These are phyloP conservation scores for Vigna reflexopilosa DNA, from an alignment of 306 rosid species.

Conservation along the genomic window DNA sequence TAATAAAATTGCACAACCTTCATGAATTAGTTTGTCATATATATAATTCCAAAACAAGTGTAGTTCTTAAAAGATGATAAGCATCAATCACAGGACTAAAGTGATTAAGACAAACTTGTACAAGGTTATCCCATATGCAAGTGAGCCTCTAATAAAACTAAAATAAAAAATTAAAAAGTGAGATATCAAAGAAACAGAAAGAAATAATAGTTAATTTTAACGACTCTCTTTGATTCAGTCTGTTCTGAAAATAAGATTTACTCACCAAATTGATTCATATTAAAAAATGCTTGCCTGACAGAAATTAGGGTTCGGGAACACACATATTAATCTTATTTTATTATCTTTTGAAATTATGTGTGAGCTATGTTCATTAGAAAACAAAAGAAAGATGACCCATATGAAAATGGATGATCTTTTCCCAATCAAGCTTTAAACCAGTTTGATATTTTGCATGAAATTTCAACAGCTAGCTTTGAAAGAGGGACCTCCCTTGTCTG, in stretches of 20 bases:
- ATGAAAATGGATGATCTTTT: slow-evolving; percentile 39
- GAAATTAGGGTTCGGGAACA: too few relatives aligned
- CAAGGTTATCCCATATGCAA: slow-evolving; percentile 45
- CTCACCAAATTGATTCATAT: too few relatives aligned
- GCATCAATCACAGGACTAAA: slow-evolving; percentile 1
- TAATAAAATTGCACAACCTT: slow-evolving; percentile 1
- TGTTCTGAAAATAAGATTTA: too few relatives aligned
- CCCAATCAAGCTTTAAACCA: slow-evolving; percentile 55
- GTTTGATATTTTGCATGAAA: slow-evolving; percentile 45
- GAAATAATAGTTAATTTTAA: too few relatives aligned
- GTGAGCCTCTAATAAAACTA: not conserved
- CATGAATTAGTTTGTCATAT: slow-evolving; percentile 24
- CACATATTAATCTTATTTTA: too few relatives aligned
- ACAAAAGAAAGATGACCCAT: not conserved
- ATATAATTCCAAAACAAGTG: slow-evolving; percentile 31
- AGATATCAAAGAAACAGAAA: slow-evolving; percentile 1
- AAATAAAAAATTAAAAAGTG: not conserved
- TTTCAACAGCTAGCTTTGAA: slow-evolving; percentile 61
- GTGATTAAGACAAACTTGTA: slow-evolving; percentile 48
- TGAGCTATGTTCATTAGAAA: too few relatives aligned
- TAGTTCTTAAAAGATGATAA: slow-evolving; percentile 29
- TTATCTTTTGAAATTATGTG: too few relatives aligned
- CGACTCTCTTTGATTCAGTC: too few relatives aligned
- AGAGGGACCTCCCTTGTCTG: slow-evolving; percentile 74
- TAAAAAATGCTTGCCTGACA: too few relatives aligned